These are phyloP conservation scores for Penicillium crustosum DNA, from an alignment of 2,329 filamentous ascomycete genomes.

Conservation along the genomic window DNA sequence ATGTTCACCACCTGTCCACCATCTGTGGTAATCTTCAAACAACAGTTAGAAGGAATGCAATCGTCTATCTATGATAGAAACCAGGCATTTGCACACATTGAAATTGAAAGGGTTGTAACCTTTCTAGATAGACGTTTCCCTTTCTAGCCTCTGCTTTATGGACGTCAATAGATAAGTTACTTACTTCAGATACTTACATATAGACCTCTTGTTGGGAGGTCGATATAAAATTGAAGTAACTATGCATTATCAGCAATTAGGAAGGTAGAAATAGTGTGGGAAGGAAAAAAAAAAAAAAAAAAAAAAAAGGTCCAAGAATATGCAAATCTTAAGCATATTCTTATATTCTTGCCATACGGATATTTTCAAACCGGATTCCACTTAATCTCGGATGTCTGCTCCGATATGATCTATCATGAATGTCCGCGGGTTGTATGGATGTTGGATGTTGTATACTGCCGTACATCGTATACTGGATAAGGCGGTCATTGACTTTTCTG, in stretches of 20 bases:
- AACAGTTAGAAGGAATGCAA: not conserved
- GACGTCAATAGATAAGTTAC: not conserved
- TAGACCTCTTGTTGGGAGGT: not conserved
- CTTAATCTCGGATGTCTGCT: not conserved
- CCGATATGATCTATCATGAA: not conserved
- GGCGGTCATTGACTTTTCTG: constrained; percentile 1
- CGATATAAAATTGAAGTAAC: not conserved
- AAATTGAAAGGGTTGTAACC: too few relatives aligned
- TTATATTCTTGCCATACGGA: not conserved
- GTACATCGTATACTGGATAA: not conserved
- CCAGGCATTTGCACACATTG: not conserved
- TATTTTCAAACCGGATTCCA: not conserved
- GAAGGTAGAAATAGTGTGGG: not conserved
- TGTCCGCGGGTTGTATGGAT: not conserved
- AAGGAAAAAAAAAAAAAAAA: not conserved
- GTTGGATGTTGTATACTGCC: not conserved
- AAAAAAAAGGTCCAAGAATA: not conserved
- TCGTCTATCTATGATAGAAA: not conserved
- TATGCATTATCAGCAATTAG: not conserved
- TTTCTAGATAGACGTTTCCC: too few relatives aligned
- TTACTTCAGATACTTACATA: not conserved
- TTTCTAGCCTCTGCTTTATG: not conserved
- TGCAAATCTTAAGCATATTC: not conserved
- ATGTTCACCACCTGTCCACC: not conserved
- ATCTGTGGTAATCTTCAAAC: not conserved